Conservation (phyloP, 1,139 yeast genomes). For the Protomyces inouyei region DNA sequence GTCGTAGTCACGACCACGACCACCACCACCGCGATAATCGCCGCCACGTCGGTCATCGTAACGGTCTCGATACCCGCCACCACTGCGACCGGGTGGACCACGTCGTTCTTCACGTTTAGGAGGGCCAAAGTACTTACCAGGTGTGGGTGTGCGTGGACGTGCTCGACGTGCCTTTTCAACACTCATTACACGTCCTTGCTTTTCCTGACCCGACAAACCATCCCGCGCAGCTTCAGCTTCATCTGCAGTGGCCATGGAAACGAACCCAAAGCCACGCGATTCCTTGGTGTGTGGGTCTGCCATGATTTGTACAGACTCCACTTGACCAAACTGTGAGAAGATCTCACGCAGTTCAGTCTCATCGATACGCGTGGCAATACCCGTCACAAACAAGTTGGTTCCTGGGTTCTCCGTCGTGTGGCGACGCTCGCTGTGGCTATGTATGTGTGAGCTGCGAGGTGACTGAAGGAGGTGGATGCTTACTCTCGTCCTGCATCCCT, state of each 20-base stretch:
- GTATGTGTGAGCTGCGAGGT: neutral
- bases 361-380: slow-evolving; percentile 39
- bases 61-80: slow-evolving; percentile 27
- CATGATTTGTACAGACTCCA: slow-evolving; percentile 41
- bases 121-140: slow-evolving; percentile 45
- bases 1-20: slow-evolving; percentile 35
- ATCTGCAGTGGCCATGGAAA: slow-evolving; percentile 39
- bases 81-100: slow-evolving; percentile 31
- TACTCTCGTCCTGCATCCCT: neutral
- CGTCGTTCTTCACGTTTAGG: slow-evolving; percentile 35
- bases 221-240: slow-evolving; percentile 40
- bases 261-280: slow-evolving; percentile 44
- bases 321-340: slow-evolving; percentile 40
- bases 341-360: slow-evolving; percentile 39
- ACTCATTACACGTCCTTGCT: slow-evolving; percentile 39
- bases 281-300: slow-evolving; percentile 42
- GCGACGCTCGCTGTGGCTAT: neutral
- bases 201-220: slow-evolving; percentile 38
- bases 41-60: slow-evolving; percentile 36
- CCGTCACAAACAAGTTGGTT: slow-evolving; percentile 43
- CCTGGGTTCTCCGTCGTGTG: slow-evolving; percentile 37
- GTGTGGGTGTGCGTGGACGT: slow-evolving; percentile 43
- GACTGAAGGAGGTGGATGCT: neutral
- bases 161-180: slow-evolving; percentile 42
- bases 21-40: slow-evolving; percentile 33